phyloP scores from a whole-genome alignment of 2,329 filamentous ascomycete genomes.

The Trichoderma sp. region DNA sequence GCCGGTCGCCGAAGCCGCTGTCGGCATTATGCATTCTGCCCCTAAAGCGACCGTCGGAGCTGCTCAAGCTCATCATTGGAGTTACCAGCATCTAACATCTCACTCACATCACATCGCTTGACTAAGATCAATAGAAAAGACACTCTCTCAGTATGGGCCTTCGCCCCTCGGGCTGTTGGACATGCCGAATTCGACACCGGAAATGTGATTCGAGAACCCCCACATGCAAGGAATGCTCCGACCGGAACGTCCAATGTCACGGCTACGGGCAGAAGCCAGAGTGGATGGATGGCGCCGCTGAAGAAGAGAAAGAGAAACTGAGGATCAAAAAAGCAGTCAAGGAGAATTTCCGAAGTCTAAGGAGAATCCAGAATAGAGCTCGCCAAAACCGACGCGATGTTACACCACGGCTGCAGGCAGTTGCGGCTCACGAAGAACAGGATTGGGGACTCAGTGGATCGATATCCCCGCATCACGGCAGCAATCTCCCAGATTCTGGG shows the following conservation, averaged over 20 bases:
- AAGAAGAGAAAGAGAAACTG: neutral
- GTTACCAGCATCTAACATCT: neutral
- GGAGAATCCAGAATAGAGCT: neutral
- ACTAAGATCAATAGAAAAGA: neutral
- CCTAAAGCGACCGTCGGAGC: neutral
- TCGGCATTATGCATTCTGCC: neutral
- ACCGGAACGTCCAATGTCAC: neutral
- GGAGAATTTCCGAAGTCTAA: neutral
- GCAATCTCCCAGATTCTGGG: neutral
- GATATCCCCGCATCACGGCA: neutral
- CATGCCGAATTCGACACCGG: neutral
- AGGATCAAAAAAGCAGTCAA: neutral
- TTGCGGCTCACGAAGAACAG: neutral
- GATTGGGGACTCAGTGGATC: neutral
- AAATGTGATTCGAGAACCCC: neutral
- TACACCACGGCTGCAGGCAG: neutral
- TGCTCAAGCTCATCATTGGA: neutral
- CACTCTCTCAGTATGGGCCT: neutral
- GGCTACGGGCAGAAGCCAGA: neutral
- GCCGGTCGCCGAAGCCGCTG: neutral
- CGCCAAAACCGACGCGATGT: neutral
- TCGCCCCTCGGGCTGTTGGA: neutral
- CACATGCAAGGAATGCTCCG: neutral
- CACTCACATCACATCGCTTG: neutral
- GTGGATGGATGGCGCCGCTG: neutral